A percentile compares a stretch with the other conserved stretches of the same genome.
These are phyloP conservation scores for Fragosphaeria purpurea DNA, from an alignment of 2,329 filamentous ascomycete species.

Conservation along the genomic window DNA sequence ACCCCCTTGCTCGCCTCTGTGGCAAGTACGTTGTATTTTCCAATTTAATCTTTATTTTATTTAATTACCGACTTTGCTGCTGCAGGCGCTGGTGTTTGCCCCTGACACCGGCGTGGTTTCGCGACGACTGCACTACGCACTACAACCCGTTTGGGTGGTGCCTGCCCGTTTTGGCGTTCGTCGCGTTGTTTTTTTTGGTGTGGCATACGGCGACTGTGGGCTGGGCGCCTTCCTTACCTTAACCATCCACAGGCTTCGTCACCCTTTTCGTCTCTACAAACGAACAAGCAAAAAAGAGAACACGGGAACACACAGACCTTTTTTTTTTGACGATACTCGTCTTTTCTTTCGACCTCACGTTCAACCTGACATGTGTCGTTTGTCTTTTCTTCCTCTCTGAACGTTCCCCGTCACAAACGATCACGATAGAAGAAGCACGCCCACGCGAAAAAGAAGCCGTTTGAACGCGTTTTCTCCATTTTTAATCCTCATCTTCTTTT, in stretches of 20 bases:
- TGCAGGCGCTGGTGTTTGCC: neutral
- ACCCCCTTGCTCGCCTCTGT: neutral
- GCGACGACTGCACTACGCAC: too few species aligned
- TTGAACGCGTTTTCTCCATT: slow-evolving; percentile 7
- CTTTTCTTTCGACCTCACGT: too few species aligned
- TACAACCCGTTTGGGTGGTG: too few species aligned
- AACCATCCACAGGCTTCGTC: too few species aligned
- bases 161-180: too few species aligned
- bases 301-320: too few species aligned
- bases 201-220: too few species aligned
- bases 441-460: neutral
- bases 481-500: neutral
- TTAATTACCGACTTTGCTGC: neutral
- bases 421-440: slow-evolving; percentile 1
- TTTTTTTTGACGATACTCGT: too few species aligned
- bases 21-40: slow-evolving; percentile 1
- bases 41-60: neutral
- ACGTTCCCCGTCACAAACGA: neutral
- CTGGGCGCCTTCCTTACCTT: too few species aligned
- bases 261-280: too few species aligned
- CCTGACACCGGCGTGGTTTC: neutral
- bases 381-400: neutral
- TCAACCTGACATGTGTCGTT: neutral
- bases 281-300: too few species aligned
- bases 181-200: too few species aligned